These are phyloP conservation scores for Alternaria sp. DNA, from an alignment of 2,329 filamentous ascomycete species.

Conservation along the genomic window DNA sequence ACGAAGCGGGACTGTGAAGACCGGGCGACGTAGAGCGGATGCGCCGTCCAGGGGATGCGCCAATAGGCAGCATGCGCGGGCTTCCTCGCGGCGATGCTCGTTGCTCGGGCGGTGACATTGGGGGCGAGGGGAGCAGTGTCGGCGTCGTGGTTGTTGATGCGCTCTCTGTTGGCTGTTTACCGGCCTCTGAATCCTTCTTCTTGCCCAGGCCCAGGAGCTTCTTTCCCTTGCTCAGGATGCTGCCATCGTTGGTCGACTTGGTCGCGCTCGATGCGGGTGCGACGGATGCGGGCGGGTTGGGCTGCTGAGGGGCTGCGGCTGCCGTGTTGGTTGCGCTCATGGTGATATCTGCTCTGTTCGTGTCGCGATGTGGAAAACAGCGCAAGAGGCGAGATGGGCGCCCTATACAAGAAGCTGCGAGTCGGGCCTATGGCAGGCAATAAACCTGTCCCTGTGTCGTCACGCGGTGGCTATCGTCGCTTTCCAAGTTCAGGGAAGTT, in stretches of 20 bases:
- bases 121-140: conserved; percentile 40
- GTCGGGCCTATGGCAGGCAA: conserved; percentile 9
- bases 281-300: conserved; percentile 20
- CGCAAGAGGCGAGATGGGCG: neutral
- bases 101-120: conserved; percentile 36
- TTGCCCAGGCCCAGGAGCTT: conserved; percentile 47
- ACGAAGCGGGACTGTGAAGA: conserved; percentile 78
- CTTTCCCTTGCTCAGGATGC: conserved; percentile 44
- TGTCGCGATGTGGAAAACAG: neutral
- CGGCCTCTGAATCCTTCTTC: conserved; percentile 37
- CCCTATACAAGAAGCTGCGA: conserved; percentile 7
- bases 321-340: conserved; percentile 17
- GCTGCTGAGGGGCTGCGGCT: conserved; percentile 10
- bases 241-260: conserved; percentile 31
- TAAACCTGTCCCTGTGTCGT: conserved; percentile 11
- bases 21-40: conserved; percentile 74
- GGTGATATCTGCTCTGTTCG: neutral
- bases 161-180: conserved; percentile 15
- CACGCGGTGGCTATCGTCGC: conserved; percentile 14
- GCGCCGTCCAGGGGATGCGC: conserved; percentile 68
- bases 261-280: conserved; percentile 25
- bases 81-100: conserved; percentile 45
- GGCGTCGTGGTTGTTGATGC: conserved; percentile 23
- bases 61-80: conserved; percentile 43
- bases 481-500: conserved; percentile 7